Base-by-base conservation (phyloP, 2,329 filamentous ascomycete species). In the Penicillium concentricum region DNA sequence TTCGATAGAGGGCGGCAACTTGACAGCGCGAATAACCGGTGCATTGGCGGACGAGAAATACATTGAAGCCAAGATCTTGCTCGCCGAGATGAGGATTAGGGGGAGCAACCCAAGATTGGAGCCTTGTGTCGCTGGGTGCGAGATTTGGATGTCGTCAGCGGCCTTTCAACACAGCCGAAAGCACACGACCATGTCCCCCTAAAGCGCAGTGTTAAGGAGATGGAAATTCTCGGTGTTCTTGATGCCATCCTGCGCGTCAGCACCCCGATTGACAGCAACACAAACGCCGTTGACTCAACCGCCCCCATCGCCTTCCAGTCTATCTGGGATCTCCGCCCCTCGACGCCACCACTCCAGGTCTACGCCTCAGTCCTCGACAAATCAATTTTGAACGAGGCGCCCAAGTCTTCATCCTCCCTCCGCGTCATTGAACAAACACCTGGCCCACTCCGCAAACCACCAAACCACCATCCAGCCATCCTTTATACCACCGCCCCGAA, bases 121-220 rank as follows among this genome's bases (percentile, higher is more conserved):
- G 86, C 87, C 1, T 72, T 90, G 8, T 89, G 87, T 69, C 83
- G 87, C 55, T 90, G 87, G 87, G 87, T 90, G 5, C 81, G 87
- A 56, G 87, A 89, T 66, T 75, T 90, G 26, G 87, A 90, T 64
- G 83, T 89, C 24, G 83, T 89, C 48, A 87, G 84, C 61, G 86
- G 86, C 2, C 73, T 89, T 8, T 84, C 84, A 4, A 84, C 84
- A 22, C 77, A 82, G 51, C 75, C 82, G 0, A 77, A 77, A 2
- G 78, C 78, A 3, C 72, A 74, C 44, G 69, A 69, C 6, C 39
- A 61, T 24, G 47, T 30, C 26, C 37, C 58, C 13, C 39, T 45
- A 1, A 35, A 65, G 41, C 67, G 66, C 38, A 70, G 57, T 51
- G 64, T 69, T 2, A 77, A 75, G 43, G 82, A 86, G 12, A 73